Base-by-base conservation (phyloP, 352 stramenopile genomes). In the Pythium phragmiticola region DNA sequence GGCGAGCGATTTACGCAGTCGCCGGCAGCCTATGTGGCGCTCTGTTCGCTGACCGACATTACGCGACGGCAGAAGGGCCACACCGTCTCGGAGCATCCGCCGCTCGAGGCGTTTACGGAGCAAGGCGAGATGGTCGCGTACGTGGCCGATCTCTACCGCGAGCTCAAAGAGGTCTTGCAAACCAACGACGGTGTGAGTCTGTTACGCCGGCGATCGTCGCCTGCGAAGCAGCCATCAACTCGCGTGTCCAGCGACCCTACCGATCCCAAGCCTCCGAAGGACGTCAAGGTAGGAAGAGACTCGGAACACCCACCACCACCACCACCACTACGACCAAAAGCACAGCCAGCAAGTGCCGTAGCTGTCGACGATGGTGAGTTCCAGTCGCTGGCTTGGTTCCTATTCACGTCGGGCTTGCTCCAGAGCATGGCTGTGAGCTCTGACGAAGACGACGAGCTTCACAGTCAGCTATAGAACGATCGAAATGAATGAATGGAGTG, bases 31-130 rank as follows among this genome's bases (percentile, higher is more conserved):
- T 87, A 86, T 46, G 49, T 74, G 2, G 76, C 75, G 48, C 59
- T 89, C 4, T 87, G 80, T 48, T 81, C 75, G 23, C 73, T 89
- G 14, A 66, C 61, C 4, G 76, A 88, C 21, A 65, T 63, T 2
- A 9, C 60, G 26, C 45, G 36, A 9, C 23, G 16, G 4, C 41
- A 19, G 19, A 53, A 21, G 17, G 50, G 17, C 3, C 14, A n/a
- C 9, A 52, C 7, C 2, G 8, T 23, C 17, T 16, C 39, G 17
- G 26, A 17, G 0, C 76, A 84, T 50, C 78, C 75, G 0, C 16
- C 52, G 7, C 21, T 74, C 3, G 48, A 66, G 9, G 59, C 66
- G 5, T 84, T 88, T 28, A 1, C 43, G 3, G 75, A 59, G 37
- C 66, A 83, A 16, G 54, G 60, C 7, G 63, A 62, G 2, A 28